Evolutionary conservation across 306 rosid genomes (phyloP), one percentile per base, ranked within the genome.

Genomic region (Hippophae tibetana): DNA sequence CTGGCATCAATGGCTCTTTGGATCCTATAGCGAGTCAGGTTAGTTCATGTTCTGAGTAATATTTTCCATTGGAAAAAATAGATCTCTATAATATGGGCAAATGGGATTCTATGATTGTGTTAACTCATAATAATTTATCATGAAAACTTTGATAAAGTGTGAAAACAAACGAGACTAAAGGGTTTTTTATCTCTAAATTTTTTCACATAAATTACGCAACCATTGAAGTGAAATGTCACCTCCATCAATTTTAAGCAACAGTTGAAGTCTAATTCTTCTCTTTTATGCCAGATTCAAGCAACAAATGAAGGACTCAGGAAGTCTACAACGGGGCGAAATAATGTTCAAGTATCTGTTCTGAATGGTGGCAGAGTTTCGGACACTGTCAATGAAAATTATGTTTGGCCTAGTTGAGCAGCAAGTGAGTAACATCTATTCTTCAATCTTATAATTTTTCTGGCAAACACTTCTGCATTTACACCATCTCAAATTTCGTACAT

Each of bases 1-100:
- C 38, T 31, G 38, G 38, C 3, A 4, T 31, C 38, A 31, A 31
- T 31, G 38, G 38, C 38, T 31, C 38, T 31, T 69, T 73, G 57
- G 64, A 54, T 65, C 75, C 68, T 46, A 67, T 72, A 51, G 78
- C 86, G 26, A 65, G 46, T 63, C 95, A 82, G 94, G 94, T 84
- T 8, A 54, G 79, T 60, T 48, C 64, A 66, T 9, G 41, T 41
- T 47, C 54, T 54, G 42, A 67, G 43, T 52, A 14, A 8, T n/a
- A 65, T 58, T 52, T 55, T 42, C 42, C 52, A 66, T n/a, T 43
- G 53, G 11, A 57, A 43, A 6, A 50, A 26, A 55, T 38, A 43
- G 14, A 62, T 61, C 51, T 12, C 3, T 14, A 3, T 57, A 42
- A 13, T 12, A 13, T 49, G 23, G 25, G 53, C 7, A 49, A 49